phyloP scores from a whole-genome alignment of 768 basidiomycete genomes.

The Sporobolomyces pararoseus region DNA sequence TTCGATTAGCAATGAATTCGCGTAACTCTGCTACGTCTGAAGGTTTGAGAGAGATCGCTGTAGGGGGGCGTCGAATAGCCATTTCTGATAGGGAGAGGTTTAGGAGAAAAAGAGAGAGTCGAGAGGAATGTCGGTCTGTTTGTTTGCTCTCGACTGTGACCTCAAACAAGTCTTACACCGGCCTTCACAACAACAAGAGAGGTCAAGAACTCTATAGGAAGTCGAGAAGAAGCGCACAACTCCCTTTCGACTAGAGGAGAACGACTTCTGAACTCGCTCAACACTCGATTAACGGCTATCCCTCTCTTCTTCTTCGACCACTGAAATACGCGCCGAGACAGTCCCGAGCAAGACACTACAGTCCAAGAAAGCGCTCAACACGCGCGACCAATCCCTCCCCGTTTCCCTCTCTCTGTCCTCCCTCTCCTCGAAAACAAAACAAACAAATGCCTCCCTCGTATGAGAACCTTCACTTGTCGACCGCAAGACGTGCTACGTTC shows the following conservation, averaged over 20 bases:
- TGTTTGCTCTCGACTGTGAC: too few relatives aligned
- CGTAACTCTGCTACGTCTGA: slow-evolving; percentile 22
- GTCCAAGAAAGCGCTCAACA: not conserved
- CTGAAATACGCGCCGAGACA: too few relatives aligned
- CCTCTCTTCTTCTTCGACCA: too few relatives aligned
- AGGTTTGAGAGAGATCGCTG: slow-evolving; percentile 24
- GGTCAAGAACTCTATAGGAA: too few relatives aligned
- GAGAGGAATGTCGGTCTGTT: not conserved
- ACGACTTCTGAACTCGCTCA: not conserved
- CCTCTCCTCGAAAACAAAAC: too few relatives aligned
- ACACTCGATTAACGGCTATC: not conserved
- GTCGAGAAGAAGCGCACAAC: too few relatives aligned
- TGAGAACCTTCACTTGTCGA: slow-evolving; percentile 5
- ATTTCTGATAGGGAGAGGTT: not conserved
- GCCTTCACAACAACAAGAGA: too few relatives aligned
- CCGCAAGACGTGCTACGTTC: slow-evolving; percentile 18
- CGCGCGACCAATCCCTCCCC: not conserved
- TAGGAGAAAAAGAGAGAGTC: not conserved
- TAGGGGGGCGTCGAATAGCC: slow-evolving; percentile 26
- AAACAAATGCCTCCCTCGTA: slow-evolving; percentile 23
- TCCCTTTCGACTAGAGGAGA: too few relatives aligned
- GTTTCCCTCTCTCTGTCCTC: not conserved
- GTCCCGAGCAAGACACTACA: too few relatives aligned
- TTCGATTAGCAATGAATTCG: slow-evolving; percentile 3
- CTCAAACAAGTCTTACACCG: too few relatives aligned